Base-by-base conservation (phyloP, 352 stramenopile genomes). In the Lagenidium sp. region DNA sequence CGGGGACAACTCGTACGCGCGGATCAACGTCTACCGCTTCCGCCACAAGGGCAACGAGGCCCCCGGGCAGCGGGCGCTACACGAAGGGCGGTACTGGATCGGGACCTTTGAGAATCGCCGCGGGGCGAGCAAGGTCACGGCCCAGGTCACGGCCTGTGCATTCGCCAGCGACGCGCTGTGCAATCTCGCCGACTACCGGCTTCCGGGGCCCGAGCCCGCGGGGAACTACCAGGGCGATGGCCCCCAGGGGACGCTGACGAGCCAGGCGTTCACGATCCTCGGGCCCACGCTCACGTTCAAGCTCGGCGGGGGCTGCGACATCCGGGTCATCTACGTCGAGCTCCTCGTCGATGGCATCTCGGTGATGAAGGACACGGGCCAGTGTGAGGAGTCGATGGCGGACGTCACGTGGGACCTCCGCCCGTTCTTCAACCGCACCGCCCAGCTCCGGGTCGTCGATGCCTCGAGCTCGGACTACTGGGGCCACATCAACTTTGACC, bases 401-500 rank as follows among this genome's bases (percentile, higher is more conserved):
- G 44, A 52, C 13, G 69, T 96, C 20, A 63, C 47, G n/a, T 98
- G 90, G 84, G 77, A 98, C 57, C 65, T 98, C 7, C 57, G 53
- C 5, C 41, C 47, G 4, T 97, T 91, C 54, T 52, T 66, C 23
- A 82, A 90, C 42, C 75, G 79, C 30, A 77, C 82, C 6, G 92
- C 75, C 25, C 74, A 96, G 31, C 76, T 98, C n/a, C 71, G 92
- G 24, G 88, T 98, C 16, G 94, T 98, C 5, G 95, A 98, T 44
- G 74, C 67, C 8, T 85, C 78, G 0, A 91, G 71, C 15, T 85
- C 57, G 36, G 47, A 60, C 0, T 65, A 78, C 25, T 99, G 94
- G 92, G 93, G 90, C 23, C 93, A 98, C 55, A 97, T 99, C 46
- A 98, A 97, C 56, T 94, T 98, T 31, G 95, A 98, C 60, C 67